A percentile compares a stretch with the other conserved stretches of the same genome.
Evolutionary conservation across 208 protist species (phyloP).

Genomic region (Leishmania gerbilli): DNA sequence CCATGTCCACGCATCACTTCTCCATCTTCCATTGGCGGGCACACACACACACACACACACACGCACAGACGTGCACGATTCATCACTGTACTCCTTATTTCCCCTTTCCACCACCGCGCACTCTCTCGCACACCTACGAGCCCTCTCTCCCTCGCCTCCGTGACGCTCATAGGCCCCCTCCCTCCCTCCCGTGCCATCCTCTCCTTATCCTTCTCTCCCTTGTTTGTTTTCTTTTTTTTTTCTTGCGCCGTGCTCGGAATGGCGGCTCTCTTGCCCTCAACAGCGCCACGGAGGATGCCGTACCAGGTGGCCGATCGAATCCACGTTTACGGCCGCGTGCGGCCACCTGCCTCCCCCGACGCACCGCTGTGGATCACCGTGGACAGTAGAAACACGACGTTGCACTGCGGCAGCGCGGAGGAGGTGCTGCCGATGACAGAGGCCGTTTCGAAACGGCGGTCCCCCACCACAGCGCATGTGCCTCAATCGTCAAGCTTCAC

Average conservation of each 20-base stretch:
- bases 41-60: not conserved
- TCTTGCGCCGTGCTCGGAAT: not conserved
- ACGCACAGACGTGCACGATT: not conserved
- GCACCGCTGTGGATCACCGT: slow-evolving; percentile 4
- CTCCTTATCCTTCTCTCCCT: not conserved
- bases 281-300: not conserved
- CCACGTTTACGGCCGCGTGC: slow-evolving; percentile 34
- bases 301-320: slow-evolving; percentile 14
- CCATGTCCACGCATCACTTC: not conserved
- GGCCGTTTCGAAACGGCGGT: too few relatives aligned
- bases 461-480: not conserved
- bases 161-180: not conserved
- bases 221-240: not conserved
- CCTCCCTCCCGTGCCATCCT: not conserved
- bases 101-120: not conserved
- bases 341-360: slow-evolving; percentile 12
- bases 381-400: not conserved
- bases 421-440: not conserved
- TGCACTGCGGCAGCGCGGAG: slow-evolving; percentile 8
- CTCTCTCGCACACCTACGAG: not conserved
- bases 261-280: not conserved
- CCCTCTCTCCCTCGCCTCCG: too few relatives aligned
- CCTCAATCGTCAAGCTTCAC: slow-evolving; percentile 46
- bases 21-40: not conserved
- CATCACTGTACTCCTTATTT: not conserved